A percentile compares a stretch with the other conserved stretches of the same genome.
These are phyloP conservation scores for Calonectria fujianensis DNA, from an alignment of 2,329 filamentous ascomycete species.

Conservation along the genomic window DNA sequence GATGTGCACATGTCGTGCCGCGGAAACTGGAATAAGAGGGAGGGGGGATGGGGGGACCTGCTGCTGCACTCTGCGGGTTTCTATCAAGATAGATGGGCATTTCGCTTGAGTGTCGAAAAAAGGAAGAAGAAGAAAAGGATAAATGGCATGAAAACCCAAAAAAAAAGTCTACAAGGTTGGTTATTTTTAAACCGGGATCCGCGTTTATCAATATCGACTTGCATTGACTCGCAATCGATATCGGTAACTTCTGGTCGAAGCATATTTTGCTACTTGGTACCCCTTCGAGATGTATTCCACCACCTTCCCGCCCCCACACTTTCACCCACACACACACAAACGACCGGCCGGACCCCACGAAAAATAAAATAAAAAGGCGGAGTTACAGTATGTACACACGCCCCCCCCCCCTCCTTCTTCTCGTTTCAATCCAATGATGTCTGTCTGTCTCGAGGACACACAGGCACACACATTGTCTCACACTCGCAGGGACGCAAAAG, in stretches of 20 bases:
- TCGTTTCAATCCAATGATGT: background rate
- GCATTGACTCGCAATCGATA: background rate
- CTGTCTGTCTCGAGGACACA: background rate
- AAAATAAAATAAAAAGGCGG: constrained; percentile 5
- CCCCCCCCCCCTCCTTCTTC: background rate
- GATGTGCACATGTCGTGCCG: constrained; percentile 15
- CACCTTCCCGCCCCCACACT: constrained; percentile 22
- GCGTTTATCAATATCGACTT: background rate
- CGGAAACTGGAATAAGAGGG: background rate
- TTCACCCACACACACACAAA: constrained; percentile 8
- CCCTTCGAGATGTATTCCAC: constrained; percentile 6
- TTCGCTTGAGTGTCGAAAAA: background rate
- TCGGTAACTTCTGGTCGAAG: background rate
- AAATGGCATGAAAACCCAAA: background rate
- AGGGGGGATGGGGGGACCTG: background rate
- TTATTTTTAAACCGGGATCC: background rate
- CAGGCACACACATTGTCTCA: constrained; percentile 2
- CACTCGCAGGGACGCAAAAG: constrained; percentile 11
- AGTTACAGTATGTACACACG: background rate
- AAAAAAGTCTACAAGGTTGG: background rate
- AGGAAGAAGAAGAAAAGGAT: no score
- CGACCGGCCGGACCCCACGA: background rate
- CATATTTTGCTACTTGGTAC: background rate
- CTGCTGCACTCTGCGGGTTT: background rate
- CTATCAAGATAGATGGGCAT: background rate